phyloP scores from a whole-genome alignment of 805 yeast species.

The Candida krabiensis region DNA sequence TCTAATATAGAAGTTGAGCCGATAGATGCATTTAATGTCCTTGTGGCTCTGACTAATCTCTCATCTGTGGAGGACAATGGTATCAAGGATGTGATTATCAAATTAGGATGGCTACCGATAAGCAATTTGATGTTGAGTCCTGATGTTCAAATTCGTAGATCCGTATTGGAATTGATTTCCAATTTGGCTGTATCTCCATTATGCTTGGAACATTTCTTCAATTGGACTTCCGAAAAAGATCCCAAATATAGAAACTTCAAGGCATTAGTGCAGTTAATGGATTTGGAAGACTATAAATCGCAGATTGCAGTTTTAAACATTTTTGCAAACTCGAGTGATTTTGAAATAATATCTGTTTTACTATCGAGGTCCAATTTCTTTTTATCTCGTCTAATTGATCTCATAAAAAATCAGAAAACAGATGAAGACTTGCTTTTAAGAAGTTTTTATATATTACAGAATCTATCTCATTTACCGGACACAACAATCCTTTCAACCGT shows the following conservation, averaged over 20 bases:
- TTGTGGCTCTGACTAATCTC: conserved; percentile 52
- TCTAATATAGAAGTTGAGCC: conserved; percentile 20
- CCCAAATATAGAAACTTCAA: conserved; percentile 41
- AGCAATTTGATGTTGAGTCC: conserved; percentile 34
- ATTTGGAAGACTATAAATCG: conserved; percentile 38
- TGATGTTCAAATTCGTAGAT: conserved; percentile 43
- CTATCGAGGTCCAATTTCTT: conserved; percentile 23
- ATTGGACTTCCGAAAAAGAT: conserved; percentile 38
- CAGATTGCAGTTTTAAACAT: conserved; percentile 36
- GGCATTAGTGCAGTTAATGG: conserved; percentile 39
- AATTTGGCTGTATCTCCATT: conserved; percentile 41
- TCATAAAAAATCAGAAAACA: conserved; percentile 16
- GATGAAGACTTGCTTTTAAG: conserved; percentile 26
- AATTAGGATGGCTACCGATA: conserved; percentile 35
- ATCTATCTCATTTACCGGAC: conserved; percentile 10
- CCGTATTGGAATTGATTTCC: conserved; percentile 49
- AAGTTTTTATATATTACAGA: conserved; percentile 22
- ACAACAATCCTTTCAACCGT: conserved; percentile 1
- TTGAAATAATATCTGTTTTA: conserved; percentile 23
- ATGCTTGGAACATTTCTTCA: conserved; percentile 58
- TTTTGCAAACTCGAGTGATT: conserved; percentile 32
- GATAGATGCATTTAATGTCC: conserved; percentile 42
- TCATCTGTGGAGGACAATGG: conserved; percentile 38
- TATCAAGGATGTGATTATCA: conserved; percentile 37
- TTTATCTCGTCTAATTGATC: conserved; percentile 11